phyloP scores from a whole-genome alignment of 2,329 filamentous ascomycete genomes.

The Venturia asperata region DNA sequence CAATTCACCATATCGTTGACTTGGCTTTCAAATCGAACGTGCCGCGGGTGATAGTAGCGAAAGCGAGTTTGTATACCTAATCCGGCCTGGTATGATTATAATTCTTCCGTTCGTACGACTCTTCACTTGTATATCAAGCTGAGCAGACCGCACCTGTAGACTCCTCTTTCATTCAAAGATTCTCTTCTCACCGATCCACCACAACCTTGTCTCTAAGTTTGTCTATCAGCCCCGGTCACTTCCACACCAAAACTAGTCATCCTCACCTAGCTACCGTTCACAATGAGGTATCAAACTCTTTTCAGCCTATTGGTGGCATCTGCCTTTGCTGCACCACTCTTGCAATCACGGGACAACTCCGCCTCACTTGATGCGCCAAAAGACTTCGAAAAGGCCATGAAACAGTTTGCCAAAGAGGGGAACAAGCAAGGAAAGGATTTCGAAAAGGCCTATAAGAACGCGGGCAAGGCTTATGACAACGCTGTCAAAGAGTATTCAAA shows the following conservation, averaged over 20 bases:
- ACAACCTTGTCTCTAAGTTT: too few relatives aligned
- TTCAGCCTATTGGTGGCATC: background rate
- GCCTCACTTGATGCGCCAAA: background rate
- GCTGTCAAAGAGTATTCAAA: background rate
- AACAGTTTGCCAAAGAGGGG: too few relatives aligned
- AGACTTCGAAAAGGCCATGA: background rate
- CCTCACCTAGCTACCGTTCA: background rate
- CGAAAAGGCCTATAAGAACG: background rate
- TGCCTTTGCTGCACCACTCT: background rate
- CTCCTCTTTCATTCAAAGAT: too few relatives aligned
- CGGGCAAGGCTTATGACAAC: background rate
- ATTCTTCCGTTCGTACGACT: background rate
- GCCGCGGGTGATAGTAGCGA: background rate
- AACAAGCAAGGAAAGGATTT: background rate
- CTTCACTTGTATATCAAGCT: background rate
- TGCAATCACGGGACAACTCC: background rate
- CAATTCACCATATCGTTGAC: background rate
- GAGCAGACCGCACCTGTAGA: too few relatives aligned
- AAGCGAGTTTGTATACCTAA: background rate
- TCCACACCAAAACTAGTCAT: too few relatives aligned
- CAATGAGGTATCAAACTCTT: background rate
- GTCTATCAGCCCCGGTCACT: too few relatives aligned
- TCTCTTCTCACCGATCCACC: too few relatives aligned
- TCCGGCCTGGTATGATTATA: background rate
- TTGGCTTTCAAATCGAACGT: background rate